A percentile compares a stretch with the other conserved stretches of the same genome.
These are phyloP conservation scores for Yarrowia porcina DNA, from an alignment of 805 yeast genomes.

Conservation along the genomic window DNA sequence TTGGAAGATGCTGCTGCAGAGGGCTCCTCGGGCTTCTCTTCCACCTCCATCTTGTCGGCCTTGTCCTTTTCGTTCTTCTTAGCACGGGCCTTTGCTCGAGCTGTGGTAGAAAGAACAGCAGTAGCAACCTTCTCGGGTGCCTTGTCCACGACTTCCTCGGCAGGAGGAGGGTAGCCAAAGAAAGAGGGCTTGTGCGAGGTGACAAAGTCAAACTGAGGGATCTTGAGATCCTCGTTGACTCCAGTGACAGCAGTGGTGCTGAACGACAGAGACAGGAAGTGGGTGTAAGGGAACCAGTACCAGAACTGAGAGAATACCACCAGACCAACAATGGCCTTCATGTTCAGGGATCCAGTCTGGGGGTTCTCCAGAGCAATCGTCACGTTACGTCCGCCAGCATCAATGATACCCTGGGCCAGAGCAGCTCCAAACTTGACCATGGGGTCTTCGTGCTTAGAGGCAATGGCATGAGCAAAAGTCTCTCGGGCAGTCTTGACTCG, in stretches of 20 bases:
- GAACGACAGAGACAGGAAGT: slow-evolving; percentile 86
- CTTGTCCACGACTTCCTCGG: slow-evolving; percentile 72
- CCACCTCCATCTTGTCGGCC: slow-evolving; percentile 30
- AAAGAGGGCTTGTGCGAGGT: slow-evolving; percentile 77
- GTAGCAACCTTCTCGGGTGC: slow-evolving; percentile 86
- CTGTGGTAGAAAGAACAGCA: slow-evolving; percentile 92
- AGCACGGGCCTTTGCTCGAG: slow-evolving; percentile 90
- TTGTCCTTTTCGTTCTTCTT: slow-evolving; percentile 46
- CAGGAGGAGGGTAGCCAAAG: slow-evolving; percentile 87
- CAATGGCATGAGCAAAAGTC: slow-evolving; percentile 67
- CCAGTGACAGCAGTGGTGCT: slow-evolving; percentile 90
- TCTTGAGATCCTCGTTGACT: slow-evolving; percentile 76
- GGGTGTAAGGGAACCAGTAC: slow-evolving; percentile 98
- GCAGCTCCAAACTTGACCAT: slow-evolving; percentile 98
- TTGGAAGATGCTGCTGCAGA: slow-evolving; percentile 28
- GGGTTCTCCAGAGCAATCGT: slow-evolving; percentile 76
- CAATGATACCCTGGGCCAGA: slow-evolving; percentile 93
- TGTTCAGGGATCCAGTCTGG: slow-evolving; percentile 85
- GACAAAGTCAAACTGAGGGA: slow-evolving; percentile 76
- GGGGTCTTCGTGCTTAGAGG: slow-evolving; percentile 91
- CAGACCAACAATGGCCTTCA: slow-evolving; percentile 87
- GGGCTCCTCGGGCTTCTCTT: slow-evolving; percentile 32
- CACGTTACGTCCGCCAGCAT: slow-evolving; percentile 98
- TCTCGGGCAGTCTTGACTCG: slow-evolving; percentile 76
- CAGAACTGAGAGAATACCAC: slow-evolving; percentile 89